phyloP scores from a whole-genome alignment of 352 stramenopile genomes.

The Paralagenidium karlingii region DNA sequence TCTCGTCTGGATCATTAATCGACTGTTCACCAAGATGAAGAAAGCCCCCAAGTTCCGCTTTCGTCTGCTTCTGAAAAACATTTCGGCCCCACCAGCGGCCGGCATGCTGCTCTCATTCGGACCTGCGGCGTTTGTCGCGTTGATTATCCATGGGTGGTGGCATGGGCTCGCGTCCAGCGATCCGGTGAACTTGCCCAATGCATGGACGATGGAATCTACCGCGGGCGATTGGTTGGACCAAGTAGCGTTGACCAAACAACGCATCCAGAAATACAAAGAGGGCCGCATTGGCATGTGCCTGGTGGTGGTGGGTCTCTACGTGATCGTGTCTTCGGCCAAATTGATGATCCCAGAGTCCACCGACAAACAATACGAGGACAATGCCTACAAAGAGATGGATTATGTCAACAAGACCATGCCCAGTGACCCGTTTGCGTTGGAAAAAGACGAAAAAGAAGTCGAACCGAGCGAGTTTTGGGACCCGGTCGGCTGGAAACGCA shows the following conservation, averaged over 20 bases:
- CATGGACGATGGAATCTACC: slow-evolving; percentile 73
- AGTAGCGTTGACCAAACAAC: slow-evolving; percentile 60
- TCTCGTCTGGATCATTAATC: slow-evolving; percentile 90
- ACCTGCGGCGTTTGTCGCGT: slow-evolving; percentile 33
- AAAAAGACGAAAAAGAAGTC: slow-evolving; percentile 32
- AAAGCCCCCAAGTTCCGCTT: slow-evolving; percentile 90
- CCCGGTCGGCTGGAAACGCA: slow-evolving; percentile 81
- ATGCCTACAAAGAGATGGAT: slow-evolving; percentile 67
- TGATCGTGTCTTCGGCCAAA: slow-evolving; percentile 40
- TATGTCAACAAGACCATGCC: slow-evolving; percentile 24
- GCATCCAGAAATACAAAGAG: slow-evolving; percentile 73
- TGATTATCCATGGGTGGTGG: slow-evolving; percentile 80
- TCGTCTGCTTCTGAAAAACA: slow-evolving; percentile 82
- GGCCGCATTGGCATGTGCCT: slow-evolving; percentile 80
- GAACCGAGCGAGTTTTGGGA: slow-evolving; percentile 71
- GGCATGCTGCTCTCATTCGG: slow-evolving; percentile 59
- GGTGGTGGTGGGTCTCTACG: slow-evolving; percentile 70
- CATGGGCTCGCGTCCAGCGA: slow-evolving; percentile 31
- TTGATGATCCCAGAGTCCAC: slow-evolving; percentile 80
- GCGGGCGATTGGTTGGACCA: slow-evolving; percentile 83
- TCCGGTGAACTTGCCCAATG: slow-evolving; percentile 31
- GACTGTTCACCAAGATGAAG: slow-evolving; percentile 92
- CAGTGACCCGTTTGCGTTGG: slow-evolving; percentile 35
- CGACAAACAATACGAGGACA: slow-evolving; percentile 61
- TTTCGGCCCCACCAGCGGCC: slow-evolving; percentile 71